These are phyloP conservation scores for Leccinum olivaceopallidum DNA, from an alignment of 768 basidiomycete genomes.

Conservation along the genomic window DNA sequence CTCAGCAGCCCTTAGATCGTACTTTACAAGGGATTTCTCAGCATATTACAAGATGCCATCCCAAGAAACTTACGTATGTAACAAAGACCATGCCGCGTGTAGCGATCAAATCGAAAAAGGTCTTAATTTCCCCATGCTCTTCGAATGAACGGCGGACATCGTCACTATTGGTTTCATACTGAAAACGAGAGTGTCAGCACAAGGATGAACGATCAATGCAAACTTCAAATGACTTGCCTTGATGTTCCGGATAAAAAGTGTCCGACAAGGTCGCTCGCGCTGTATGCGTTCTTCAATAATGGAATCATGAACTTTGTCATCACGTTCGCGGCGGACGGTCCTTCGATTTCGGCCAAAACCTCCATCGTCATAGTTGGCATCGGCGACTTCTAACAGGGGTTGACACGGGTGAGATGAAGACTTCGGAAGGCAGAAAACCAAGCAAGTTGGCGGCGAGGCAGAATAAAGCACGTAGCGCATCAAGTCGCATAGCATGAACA, in stretches of 20 bases:
- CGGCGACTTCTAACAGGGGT: slow-evolving; percentile 63
- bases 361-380: slow-evolving; percentile 56
- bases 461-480: slow-evolving; percentile 49
- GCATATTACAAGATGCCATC: slow-evolving; percentile 10
- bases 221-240: slow-evolving; percentile 67
- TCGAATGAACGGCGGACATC: slow-evolving; percentile 86
- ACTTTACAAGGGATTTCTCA: slow-evolving; percentile 49
- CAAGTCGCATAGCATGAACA: slow-evolving; percentile 27
- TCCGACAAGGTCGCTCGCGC: slow-evolving; percentile 92
- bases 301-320: slow-evolving; percentile 88
- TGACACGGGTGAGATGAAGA: slow-evolving; percentile 40
- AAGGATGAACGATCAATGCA: slow-evolving; percentile 5
- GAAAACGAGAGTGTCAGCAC: slow-evolving; percentile 20
- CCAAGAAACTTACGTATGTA: slow-evolving; percentile 78
- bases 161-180: slow-evolving; percentile 90
- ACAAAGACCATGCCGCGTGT: slow-evolving; percentile 99
- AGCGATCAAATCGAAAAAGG: slow-evolving; percentile 92
- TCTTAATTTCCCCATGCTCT: slow-evolving; percentile 94
- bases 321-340: slow-evolving; percentile 68
- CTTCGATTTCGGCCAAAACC: slow-evolving; percentile 48
- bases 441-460: slow-evolving; percentile 42
- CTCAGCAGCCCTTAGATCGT: slow-evolving; percentile 90
- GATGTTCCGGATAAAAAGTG: slow-evolving; percentile 96
- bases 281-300: slow-evolving; percentile 94
- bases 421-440: slow-evolving; percentile 47